Base-by-base conservation (phyloP, 176 grass and related monocot species). In the Eleusine coracana region DNA sequence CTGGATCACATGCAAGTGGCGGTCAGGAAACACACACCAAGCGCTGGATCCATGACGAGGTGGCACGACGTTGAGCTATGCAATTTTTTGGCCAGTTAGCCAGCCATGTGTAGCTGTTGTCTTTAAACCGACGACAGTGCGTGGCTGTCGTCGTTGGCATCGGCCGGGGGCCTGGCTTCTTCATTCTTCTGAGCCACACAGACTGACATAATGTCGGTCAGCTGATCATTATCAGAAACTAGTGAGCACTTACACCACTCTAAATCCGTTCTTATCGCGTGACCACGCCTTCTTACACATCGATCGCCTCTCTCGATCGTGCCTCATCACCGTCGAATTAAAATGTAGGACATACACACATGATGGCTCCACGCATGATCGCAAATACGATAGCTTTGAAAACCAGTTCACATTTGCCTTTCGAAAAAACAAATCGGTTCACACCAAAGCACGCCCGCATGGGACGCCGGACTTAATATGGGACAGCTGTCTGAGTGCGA, bases 401-500 rank as follows among this genome's bases (percentile, higher is more conserved):
- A 59, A 59, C 3, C 21, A 23, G 56, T n/a, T 59, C 56, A 59
- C 56, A 23, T 59, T 9, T 10, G 7, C 21, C 50, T 52, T 52
- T 52, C 50, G 50, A 52, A 52, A 52, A 52, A 17, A 52, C 50
- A 52, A 52, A 52, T 52, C 3, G 25, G 28, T 70, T 61, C 54
- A 60, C 52, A 68, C 64, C 3, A 60, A 16, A 7, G 18, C 56
- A 23, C 23, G 56, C 21, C 20, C 7, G 62, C 59, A 73, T 17
- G 46, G 34, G 71, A 59, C 72, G 64, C 48, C 23, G 10, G 7
- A 17, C 39, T 45, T 70, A 70, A 25, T 60, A 59, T 66, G 14
- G 46, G 37, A 51, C 14, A 85, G 66, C 66, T 85, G 74, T 68
- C 54, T 39, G 74, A 78, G 37, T 21, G 55, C 51, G 54, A 78